Conservation (phyloP, 1,284 basidiomycete species). For the Moniliophthora roreri region DNA sequence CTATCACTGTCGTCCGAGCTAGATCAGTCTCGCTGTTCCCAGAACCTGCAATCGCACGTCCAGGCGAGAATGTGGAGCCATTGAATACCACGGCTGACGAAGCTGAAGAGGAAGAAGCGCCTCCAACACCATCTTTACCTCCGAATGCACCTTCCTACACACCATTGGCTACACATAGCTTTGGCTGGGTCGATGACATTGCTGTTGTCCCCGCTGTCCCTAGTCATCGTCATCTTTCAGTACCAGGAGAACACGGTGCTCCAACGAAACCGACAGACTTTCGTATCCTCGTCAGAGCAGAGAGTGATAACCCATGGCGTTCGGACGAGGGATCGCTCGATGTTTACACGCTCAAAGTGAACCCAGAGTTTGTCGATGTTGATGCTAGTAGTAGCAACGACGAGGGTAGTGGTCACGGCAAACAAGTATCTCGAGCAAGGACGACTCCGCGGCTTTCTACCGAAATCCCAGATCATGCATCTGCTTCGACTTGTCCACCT, state of each 20-base stretch:
- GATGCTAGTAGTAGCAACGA: no score
- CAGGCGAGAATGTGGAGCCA: conserved; percentile 8
- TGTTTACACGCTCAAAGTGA: conserved; percentile 42
- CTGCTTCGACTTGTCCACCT: conserved; percentile 14
- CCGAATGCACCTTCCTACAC: conserved; percentile 21
- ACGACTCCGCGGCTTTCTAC: no score
- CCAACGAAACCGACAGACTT: conserved; percentile 27
- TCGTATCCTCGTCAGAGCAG: conserved; percentile 53
- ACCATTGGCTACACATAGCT: conserved; percentile 46
- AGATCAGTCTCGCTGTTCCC: conserved; percentile 57
- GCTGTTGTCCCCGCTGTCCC: conserved; percentile 50
- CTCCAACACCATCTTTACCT: neutral
- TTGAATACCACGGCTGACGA: neutral
- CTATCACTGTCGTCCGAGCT: conserved; percentile 55
- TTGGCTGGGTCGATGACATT: conserved; percentile 69
- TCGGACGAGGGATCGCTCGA: conserved; percentile 46
- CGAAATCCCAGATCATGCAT: conserved; percentile 2
- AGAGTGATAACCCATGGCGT: conserved; percentile 60
- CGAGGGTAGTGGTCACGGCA: no score
- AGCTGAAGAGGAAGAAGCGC: conserved; percentile 11
- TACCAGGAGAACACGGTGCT: conserved; percentile 5
- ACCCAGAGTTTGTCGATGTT: conserved; percentile 23
- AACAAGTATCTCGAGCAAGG: no score
- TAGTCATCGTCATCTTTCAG: conserved; percentile 10
- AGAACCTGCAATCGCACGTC: conserved; percentile 32